Evolutionary conservation across 1,139 yeast genomes (phyloP).

Genomic region (Hanseniaspora uvarum): DNA sequence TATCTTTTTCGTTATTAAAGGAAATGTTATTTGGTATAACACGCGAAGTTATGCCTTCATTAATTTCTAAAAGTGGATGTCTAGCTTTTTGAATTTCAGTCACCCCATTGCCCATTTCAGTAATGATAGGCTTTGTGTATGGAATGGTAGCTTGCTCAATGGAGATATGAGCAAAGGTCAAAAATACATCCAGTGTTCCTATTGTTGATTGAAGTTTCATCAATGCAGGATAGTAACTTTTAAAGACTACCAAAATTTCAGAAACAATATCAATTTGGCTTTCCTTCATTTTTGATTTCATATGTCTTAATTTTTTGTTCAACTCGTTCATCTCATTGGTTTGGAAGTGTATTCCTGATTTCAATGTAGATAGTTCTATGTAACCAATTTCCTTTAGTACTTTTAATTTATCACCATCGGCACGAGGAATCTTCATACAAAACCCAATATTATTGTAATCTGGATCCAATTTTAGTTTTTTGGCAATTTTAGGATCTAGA

Average conservation of each 20-base stretch:
- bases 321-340: conserved; percentile 52
- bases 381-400: conserved; percentile 45
- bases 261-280: conserved; percentile 69
- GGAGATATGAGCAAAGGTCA: conserved; percentile 77
- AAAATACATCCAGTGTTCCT: conserved; percentile 72
- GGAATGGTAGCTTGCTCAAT: conserved; percentile 67
- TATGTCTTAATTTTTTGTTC: conserved; percentile 48
- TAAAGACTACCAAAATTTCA: conserved; percentile 69
- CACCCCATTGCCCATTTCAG: conserved; percentile 40
- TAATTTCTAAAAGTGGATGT: conserved; percentile 89
- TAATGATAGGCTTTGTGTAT: conserved; percentile 58
- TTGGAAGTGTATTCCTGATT: conserved; percentile 89
- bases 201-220: conserved; percentile 53
- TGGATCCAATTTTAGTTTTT: conserved; percentile 77
- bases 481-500: conserved; percentile 69
- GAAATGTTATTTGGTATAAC: conserved; percentile 81
- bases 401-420: conserved; percentile 71
- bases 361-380: conserved; percentile 76
- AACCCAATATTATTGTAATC: conserved; percentile 74
- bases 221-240: conserved; percentile 71
- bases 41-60: conserved; percentile 54
- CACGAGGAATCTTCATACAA: conserved; percentile 86
- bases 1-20: conserved; percentile 33
- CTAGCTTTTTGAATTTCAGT: conserved; percentile 59
- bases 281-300: conserved; percentile 56